Percentiles rank a stretch among this genome's conserved stretches.
Conservation (phyloP, 2,329 filamentous ascomycete genomes). For the Polychaeton citri region DNA sequence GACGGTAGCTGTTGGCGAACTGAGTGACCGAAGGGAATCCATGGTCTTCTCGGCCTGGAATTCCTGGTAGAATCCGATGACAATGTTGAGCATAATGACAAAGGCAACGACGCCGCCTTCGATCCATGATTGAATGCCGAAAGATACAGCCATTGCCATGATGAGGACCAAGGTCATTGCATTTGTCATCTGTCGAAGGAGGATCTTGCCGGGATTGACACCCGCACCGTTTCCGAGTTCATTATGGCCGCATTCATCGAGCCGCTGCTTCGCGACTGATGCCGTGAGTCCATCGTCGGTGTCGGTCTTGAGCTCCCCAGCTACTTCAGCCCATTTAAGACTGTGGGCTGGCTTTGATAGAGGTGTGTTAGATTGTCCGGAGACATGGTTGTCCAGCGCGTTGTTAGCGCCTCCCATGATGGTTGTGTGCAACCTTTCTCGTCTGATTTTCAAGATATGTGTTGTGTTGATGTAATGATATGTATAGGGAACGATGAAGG, state of each 20-base stretch:
- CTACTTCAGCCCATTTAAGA: conserved; percentile 39
- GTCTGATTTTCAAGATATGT: background rate
- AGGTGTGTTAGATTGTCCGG: conserved; percentile 37
- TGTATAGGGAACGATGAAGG: background rate
- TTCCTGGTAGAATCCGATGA: conserved; percentile 33
- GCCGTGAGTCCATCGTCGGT: conserved; percentile 54
- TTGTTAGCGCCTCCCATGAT: conserved; percentile 12
- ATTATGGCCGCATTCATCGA: conserved; percentile 51
- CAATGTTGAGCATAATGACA: conserved; percentile 32
- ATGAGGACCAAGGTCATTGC: conserved; percentile 58
- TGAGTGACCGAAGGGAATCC: conserved; percentile 33
- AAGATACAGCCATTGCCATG: conserved; percentile 35
- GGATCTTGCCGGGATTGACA: conserved; percentile 57
- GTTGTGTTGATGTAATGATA: background rate
- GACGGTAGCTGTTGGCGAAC: conserved; percentile 33
- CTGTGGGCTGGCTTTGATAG: conserved; percentile 51
- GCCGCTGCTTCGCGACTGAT: conserved; percentile 44
- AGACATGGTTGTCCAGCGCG: conserved; percentile 23
- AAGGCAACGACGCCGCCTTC: conserved; percentile 35
- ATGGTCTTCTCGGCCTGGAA: conserved; percentile 37
- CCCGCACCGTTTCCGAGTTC: conserved; percentile 56
- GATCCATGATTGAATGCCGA: conserved; percentile 33
- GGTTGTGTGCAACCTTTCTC: background rate
- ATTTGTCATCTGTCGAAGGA: conserved; percentile 61
- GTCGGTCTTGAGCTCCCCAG: conserved; percentile 47